Evolutionary conservation across 768 basidiomycete species (phyloP).

Genomic region (Fomitopsis serialis): DNA sequence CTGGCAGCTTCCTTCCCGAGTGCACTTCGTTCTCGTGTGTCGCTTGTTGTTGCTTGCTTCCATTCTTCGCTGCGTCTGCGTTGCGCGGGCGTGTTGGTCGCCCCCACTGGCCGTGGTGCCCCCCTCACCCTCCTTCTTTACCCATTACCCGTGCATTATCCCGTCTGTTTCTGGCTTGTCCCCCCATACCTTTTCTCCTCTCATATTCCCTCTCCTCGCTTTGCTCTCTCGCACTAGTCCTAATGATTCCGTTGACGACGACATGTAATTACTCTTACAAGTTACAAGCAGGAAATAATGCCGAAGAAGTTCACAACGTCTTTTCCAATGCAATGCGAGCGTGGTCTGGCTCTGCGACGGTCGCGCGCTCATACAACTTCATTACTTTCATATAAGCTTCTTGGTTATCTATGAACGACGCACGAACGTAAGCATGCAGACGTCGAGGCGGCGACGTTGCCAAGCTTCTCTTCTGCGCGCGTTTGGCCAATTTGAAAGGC

Average conservation of each 20-base stretch:
- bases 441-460: background rate
- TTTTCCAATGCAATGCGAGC: no score
- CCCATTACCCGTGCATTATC: background rate
- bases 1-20: background rate
- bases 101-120: background rate
- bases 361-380: no score
- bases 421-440: background rate
- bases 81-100: background rate
- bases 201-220: background rate
- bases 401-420: background rate
- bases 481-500: background rate
- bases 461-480: background rate
- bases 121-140: background rate
- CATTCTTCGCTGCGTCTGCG: background rate
- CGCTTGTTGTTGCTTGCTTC: background rate
- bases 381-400: background rate
- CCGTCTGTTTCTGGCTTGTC: background rate
- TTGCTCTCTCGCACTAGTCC: background rate
- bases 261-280: conserved; percentile 7
- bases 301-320: conserved; percentile 2
- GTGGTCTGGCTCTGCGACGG: no score
- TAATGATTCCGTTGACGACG: background rate
- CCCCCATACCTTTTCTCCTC: no score
- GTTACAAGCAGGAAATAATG: conserved; percentile 1
- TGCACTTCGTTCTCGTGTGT: background rate